These are phyloP conservation scores for Chionographis japonica DNA, from an alignment of 106 monocot genomes.

Conservation along the genomic window DNA sequence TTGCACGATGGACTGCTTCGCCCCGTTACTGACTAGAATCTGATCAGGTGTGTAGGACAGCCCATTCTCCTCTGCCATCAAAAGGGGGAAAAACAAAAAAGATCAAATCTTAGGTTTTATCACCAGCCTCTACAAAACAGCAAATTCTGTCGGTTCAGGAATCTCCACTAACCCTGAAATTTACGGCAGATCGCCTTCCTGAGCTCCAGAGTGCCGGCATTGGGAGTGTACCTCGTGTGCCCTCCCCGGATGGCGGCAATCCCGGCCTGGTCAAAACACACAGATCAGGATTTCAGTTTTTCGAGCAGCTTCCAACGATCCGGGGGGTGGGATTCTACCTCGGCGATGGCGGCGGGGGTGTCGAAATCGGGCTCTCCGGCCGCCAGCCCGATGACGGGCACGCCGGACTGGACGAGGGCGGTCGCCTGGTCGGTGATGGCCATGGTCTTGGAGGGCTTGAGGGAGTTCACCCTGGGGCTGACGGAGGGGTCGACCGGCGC, in stretches of 20 bases:
- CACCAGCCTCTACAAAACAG: background rate
- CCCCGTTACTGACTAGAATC: conserved; percentile 93
- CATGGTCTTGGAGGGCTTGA: conserved; percentile 96
- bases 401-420: conserved; percentile 80
- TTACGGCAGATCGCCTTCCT: conserved; percentile 84
- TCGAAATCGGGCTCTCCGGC: conserved; percentile 96
- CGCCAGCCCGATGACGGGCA: conserved; percentile 81
- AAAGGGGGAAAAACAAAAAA: background rate
- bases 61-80: conserved; percentile 82
- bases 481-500: conserved; percentile 48
- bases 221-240: conserved; percentile 83
- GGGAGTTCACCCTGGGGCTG: conserved; percentile 73
- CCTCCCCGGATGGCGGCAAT: conserved; percentile 84
- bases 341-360: conserved; percentile 55
- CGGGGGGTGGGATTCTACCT: conserved; percentile 29
- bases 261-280: conserved; percentile 54
- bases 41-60: conserved; percentile 73
- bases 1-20: conserved; percentile 78
- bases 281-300: background rate
- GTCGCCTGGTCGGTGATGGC: conserved; percentile 91
- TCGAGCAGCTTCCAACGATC: background rate
- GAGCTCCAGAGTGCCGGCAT: conserved; percentile 85
- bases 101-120: background rate
- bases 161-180: conserved; percentile 43
- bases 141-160: background rate